A percentile compares a stretch with the other conserved stretches of the same genome.
phyloP scores from a whole-genome alignment of 768 basidiomycete genomes.

The Lyophyllum shimeji region DNA sequence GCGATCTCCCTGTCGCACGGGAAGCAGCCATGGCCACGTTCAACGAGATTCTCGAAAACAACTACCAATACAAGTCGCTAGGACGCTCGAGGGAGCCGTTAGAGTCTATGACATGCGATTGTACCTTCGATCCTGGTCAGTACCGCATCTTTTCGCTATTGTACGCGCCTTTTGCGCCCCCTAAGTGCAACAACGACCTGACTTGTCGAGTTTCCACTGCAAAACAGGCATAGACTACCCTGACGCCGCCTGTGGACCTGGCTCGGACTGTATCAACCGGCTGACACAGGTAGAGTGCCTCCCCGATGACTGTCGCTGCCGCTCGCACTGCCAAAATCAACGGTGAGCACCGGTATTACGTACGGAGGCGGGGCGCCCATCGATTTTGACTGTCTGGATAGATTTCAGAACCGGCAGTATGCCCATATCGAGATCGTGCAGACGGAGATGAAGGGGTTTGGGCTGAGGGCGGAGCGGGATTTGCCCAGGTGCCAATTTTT shows the following conservation, averaged over 20 bases:
- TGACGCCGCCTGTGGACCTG: conserved; percentile 75
- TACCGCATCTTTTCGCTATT: conserved; percentile 24
- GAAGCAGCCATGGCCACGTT: conserved; percentile 73
- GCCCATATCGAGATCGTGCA: conserved; percentile 85
- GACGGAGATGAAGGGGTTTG: conserved; percentile 96
- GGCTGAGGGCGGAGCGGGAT: conserved; percentile 75
- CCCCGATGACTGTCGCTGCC: conserved; percentile 85
- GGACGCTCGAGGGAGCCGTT: conserved; percentile 86
- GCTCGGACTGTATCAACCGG: conserved; percentile 95
- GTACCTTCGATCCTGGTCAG: conserved; percentile 80
- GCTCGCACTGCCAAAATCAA: conserved; percentile 85
- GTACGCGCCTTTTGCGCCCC: not conserved
- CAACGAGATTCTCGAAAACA: conserved; percentile 69
- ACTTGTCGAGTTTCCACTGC: conserved; percentile 3
- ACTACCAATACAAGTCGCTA: conserved; percentile 84
- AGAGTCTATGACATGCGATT: conserved; percentile 97
- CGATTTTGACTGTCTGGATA: conserved; percentile 28
- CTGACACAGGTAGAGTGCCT: conserved; percentile 97
- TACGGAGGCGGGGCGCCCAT: conserved; percentile 11
- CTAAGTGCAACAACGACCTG: conserved; percentile 6
- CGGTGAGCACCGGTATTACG: conserved; percentile 53
- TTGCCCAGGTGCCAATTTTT: conserved; percentile 58
- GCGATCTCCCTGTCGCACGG: conserved; percentile 76
- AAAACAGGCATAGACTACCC: conserved; percentile 57
- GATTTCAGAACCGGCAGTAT: conserved; percentile 87